Evolutionary conservation across 2,329 filamentous ascomycete genomes (phyloP), one percentile per base, ranked within the genome.

Genomic region (Sarocladiaceae sp.): DNA sequence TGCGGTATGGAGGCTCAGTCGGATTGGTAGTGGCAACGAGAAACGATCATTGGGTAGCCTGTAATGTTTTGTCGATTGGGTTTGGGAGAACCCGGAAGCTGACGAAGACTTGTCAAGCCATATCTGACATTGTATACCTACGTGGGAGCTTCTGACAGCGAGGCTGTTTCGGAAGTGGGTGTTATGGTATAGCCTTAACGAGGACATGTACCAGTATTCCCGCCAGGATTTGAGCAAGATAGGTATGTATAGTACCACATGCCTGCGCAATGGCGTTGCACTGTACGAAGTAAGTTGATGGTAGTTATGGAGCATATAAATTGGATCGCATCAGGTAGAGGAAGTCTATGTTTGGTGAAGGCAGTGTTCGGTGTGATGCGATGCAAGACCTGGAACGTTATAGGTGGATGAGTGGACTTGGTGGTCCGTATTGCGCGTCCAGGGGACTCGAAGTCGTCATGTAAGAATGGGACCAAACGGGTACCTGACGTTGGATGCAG

Each of bases 371-470:
- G 35, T 17, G 11, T n/a, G 35, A 37, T 40, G 17, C 37, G 17
- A 40, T 20, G 23, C 4, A 40, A 40, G 17, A 7, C 17, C 23
- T 23, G 37, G 37, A 40, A 20, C 8, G 20, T 10, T 20, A 40
- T 12, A 22, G 18, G 18, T 44, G 13, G 13, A 17, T 26, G 20
- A n/a, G n/a, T n/a, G n/a, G n/a, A n/a, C n/a, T n/a, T n/a, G n/a
- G n/a, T n/a, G n/a, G n/a, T n/a, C n/a, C n/a, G n/a, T n/a, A 12
- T 44, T 44, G 40, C 40, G 40, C 40, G 40, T 44, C 40, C 5
- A 12, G 13, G 17, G 17, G 40, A 12, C 23, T 23, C 25, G 10
- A 44, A 44, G 22, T 26, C 40, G 40, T 44, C 40, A 44, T 44
- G 17, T 10, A 12, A n/a, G n/a, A n/a, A n/a, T 7, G 40, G 40